Evolutionary conservation across 139 green algal species (phyloP), one percentile per base, ranked within the genome.

Genomic region (Monoraphidium neglectum): DNA sequence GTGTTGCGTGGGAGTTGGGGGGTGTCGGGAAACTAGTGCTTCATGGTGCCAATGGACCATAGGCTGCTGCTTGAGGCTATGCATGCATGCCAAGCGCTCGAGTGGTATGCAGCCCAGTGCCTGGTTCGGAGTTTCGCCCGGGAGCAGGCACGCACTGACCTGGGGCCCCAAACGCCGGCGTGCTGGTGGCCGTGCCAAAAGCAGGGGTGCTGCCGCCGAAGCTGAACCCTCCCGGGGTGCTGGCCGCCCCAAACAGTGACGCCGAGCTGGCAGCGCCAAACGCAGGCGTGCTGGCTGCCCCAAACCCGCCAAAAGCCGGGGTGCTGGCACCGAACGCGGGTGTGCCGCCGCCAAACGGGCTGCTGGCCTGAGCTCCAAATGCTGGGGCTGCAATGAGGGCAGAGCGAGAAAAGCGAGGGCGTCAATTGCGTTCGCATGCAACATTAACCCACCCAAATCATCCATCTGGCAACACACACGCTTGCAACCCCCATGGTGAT

Each of bases 271-370:
- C 18, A 13, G 63, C 63, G 63, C 63, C 63, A 53, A 70, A 70
- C 15, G 63, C 63, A 1, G 63, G 63, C 43, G 43, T 71, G 36
- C 33, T 61, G 23, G 57, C 56, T 62, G 72, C 47, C 1, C 72
- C 72, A 68, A 84, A 79, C 8, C 65, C 68, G 12, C 82, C 82
- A 80, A 72, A 73, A 16, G 66, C 13, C 2, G 74, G 40, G 24
- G 16, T 54, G 23, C 35, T n/a, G 40, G 18, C 35, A 40, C 74
- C 43, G 53, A 78, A 81, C 3, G 74, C 79, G 16, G 68, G 68
- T 10, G 78, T 79, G 64, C 60, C 73, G 33, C 51, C 51, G 13
- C 73, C 73, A 23, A 79, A 79, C 21, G 73, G 47, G 24, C 57
- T 38, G 49, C 46, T 72, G 3, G 43, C 47, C 12, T 51, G 32